Conservation (phyloP, 2,329 filamentous ascomycete genomes). For the Colletotrichum eleusines region DNA sequence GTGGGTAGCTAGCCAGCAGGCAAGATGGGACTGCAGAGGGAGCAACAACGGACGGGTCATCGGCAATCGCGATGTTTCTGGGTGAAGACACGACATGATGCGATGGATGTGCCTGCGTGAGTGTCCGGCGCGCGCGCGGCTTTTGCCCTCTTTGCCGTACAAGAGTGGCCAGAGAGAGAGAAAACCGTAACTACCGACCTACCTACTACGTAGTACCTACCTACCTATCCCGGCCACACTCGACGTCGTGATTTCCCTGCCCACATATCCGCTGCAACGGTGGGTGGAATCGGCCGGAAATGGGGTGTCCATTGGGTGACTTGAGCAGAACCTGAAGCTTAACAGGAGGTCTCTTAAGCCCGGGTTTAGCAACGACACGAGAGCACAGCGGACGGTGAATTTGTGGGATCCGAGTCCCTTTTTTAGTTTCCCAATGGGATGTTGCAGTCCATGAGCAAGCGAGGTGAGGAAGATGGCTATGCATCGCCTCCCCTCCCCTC, state of each 20-base stretch:
- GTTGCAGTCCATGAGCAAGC: background rate
- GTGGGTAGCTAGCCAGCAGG: too few relatives aligned
- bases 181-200: too few relatives aligned
- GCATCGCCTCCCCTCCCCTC: background rate
- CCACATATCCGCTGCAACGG: slow-evolving; percentile 15
- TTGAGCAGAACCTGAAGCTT: slow-evolving; percentile 15
- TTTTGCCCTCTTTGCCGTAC: slow-evolving; percentile 11
- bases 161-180: slow-evolving; percentile 21
- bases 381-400: background rate
- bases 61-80: slow-evolving; percentile 22
- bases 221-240: too few relatives aligned
- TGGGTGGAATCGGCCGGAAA: slow-evolving; percentile 4
- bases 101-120: background rate
- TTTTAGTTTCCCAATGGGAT: slow-evolving; percentile 16
- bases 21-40: background rate
- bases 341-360: slow-evolving; percentile 20
- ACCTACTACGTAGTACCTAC: too few relatives aligned
- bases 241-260: background rate
- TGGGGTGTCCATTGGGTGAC: background rate
- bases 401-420: slow-evolving; percentile 18
- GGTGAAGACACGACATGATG: background rate
- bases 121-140: background rate
- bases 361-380: slow-evolving; percentile 6
- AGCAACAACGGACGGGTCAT: slow-evolving; percentile 16
- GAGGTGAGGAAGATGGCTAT: background rate